A percentile compares a stretch with the other conserved stretches of the same genome.
phyloP scores from a whole-genome alignment of 2,329 filamentous ascomycete genomes.

The Chaetomium globosum region DNA sequence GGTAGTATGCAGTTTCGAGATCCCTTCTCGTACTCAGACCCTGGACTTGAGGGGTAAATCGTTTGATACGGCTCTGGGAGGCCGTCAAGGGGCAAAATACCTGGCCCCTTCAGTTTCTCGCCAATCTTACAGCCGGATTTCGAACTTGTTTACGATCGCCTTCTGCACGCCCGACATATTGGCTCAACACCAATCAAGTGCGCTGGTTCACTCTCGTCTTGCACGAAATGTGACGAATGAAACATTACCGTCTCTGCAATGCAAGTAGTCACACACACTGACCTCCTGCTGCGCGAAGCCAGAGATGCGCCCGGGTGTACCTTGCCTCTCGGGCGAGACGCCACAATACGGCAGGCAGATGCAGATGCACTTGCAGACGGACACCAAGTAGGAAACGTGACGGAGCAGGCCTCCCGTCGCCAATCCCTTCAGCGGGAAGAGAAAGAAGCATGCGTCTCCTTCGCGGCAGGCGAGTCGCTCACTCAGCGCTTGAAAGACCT shows the following conservation, averaged over 20 bases:
- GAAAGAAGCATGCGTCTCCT: neutral
- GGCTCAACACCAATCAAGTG: constrained; percentile 21
- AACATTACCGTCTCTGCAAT: constrained; percentile 5
- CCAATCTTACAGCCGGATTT: constrained; percentile 6
- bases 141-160: constrained; percentile 18
- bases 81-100: constrained; percentile 14
- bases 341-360: neutral
- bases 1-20: constrained; percentile 13
- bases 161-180: constrained; percentile 21
- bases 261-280: constrained; percentile 29
- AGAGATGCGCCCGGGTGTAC: neutral
- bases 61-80: too few relatives aligned
- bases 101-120: neutral
- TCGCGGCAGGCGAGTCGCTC: neutral
- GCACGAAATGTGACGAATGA: neutral
- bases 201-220: neutral
- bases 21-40: neutral
- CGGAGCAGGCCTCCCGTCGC: constrained; percentile 10
- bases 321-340: constrained; percentile 2
- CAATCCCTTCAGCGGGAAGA: neutral
- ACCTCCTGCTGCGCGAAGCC: constrained; percentile 15
- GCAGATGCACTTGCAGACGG: constrained; percentile 14
- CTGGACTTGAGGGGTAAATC: neutral
- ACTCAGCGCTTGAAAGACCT: neutral
- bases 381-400: constrained; percentile 6